These are phyloP conservation scores for Chlorella vulgaris DNA, from an alignment of 139 green algal species.

Conservation along the genomic window DNA sequence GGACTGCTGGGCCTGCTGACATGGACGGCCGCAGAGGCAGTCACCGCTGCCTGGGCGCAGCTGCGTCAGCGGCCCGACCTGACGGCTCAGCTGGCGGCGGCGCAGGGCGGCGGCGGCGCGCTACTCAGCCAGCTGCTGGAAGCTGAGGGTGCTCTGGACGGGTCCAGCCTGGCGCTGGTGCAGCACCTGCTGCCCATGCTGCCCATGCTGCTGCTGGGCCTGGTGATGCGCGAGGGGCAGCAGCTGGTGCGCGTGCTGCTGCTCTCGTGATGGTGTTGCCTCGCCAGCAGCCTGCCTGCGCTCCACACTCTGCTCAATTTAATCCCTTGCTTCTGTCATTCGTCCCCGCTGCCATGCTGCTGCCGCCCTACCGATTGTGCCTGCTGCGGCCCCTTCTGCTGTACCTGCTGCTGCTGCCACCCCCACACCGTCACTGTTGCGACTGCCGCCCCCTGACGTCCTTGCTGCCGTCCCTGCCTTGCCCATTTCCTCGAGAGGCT, in stretches of 20 bases:
- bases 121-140: conserved; percentile 18
- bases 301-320: too few species aligned
- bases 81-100: not conserved
- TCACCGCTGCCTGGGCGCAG: not conserved
- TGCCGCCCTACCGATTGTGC: not conserved
- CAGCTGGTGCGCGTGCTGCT: conserved; percentile 54
- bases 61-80: conserved; percentile 10
- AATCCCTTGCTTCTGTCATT: not conserved
- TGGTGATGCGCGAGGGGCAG: conserved; percentile 46
- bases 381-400: not conserved
- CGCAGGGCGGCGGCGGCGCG: too few species aligned
- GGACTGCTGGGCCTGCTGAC: conserved; percentile 23
- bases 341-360: not conserved
- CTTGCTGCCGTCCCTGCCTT: not conserved
- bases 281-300: too few species aligned
- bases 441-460: not conserved
- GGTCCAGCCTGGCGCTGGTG: conserved; percentile 26
- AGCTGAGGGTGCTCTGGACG: conserved; percentile 37
- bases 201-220: conserved; percentile 55
- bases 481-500: not conserved
- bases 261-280: too few species aligned
- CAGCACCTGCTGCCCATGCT: conserved; percentile 39
- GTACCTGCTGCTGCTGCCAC: not conserved
- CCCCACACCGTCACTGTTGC: too few species aligned
- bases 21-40: conserved; percentile 15